Evolutionary conservation across 2,329 filamentous ascomycete genomes (phyloP), one percentile per base, ranked within the genome.

Genomic region (Phoma sp.): DNA sequence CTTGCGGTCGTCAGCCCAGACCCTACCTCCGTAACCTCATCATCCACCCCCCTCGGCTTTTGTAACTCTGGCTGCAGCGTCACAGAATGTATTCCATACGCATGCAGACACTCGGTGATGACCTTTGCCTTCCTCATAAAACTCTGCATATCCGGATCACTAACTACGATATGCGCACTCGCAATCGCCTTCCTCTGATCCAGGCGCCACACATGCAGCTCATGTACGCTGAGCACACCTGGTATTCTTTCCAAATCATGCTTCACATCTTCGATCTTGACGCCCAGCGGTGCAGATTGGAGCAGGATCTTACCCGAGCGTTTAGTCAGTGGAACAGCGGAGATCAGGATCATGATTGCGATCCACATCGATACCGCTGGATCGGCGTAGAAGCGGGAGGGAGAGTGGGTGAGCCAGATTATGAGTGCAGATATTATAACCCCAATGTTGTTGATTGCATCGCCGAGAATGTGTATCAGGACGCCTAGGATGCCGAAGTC

Each of bases 381-480:
- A 66, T 93, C 90, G 5, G 87, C 88, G 61, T 92, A 92, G 76
- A 83, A 90, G 28, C 87, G 80, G 3, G 73, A 78, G 1, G 83
- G 77, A 25, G 82, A 85, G 25, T 80, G 68, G 0, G 82, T 78
- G 51, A 86, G 78, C 89, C 88, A 91, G 69, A 92, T 88, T 26
- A 91, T 79, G 2, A 87, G 65, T 0, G 87, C 88, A 1, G 88
- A 83, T 29, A 87, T 77, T 42, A 92, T 91, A 54, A 93, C 89
- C 9, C 88, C 89, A 10, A 92, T 72, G 62, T 93, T 93, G 75
- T 92, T 92, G 58, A 89, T 79, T 5, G 88, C 87, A 65, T 93
- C 90, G 26, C 88, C 87, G 2, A 90, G 65, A 21, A 92, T 83
- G 64, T 93, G 90, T 12, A 90, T 74, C 10, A 92, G 67, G 1